Base-by-base conservation (phyloP, 768 basidiomycete genomes). In the Psilocybe azurescens region DNA sequence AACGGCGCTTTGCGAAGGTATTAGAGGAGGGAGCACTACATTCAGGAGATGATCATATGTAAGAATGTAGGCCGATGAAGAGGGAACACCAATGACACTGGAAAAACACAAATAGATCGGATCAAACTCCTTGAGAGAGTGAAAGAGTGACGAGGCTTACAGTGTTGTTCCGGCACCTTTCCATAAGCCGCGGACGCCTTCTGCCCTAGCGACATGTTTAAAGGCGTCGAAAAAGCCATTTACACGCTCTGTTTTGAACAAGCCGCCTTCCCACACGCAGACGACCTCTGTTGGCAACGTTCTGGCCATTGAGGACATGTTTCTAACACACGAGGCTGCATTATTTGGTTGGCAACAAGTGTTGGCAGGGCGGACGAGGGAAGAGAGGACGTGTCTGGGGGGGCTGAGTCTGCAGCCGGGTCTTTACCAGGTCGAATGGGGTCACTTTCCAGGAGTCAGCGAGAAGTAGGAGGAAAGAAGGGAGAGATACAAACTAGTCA, bases 391-490 rank as follows among this genome's bases (percentile, higher is more conserved):
- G 80, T 63, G 74, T 78, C 71, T 74, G 74, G 20, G 82, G 78
- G n/a, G 89, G 89, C 73, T 93, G 95, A 0, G 97, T 99, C 74
- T 99, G 97, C 16, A 99, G 79, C 30, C 97, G 88, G 11, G 97
- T 99, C 75, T 99, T 99, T 67, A 99, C 85, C 58, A 99, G 95
- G 76, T 99, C 97, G 74, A 99, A 99, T 3, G 97, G 97, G 2
- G 97, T 99, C 97, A 99, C 97, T 99, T 72, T 9, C 60, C 60
- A 33, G 56, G 46, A n/a, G 39, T 66, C 61, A 36, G 67, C 58
- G 52, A 20, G 36, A 57, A 28, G 48, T 10, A 9, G 13, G 5
- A 5, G 20, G 36, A 54, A 16, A 29, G 18, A 55, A 30, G 29
- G 50, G 33, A 38, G 32, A 33, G 11, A 9, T 4, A 77, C 87